These are phyloP conservation scores for Pleurozium schreberi DNA, from an alignment of 225 moss, liverwort and hornwort genomes.

Conservation along the genomic window DNA sequence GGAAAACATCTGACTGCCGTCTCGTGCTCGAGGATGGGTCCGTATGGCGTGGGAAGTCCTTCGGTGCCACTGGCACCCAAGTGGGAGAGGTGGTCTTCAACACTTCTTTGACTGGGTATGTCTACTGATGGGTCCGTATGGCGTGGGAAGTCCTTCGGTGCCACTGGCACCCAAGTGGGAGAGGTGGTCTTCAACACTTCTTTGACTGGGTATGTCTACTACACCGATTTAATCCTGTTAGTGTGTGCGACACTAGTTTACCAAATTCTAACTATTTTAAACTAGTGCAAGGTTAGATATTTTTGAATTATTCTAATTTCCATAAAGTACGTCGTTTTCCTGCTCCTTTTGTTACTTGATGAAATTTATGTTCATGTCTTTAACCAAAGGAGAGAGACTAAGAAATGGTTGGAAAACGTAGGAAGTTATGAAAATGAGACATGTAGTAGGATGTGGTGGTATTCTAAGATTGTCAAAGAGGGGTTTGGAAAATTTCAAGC, in stretches of 20 bases:
- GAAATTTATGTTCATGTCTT: not conserved
- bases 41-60: conserved; percentile 84
- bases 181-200: conserved; percentile 99
- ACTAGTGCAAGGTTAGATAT: no score
- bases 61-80: conserved; percentile 87
- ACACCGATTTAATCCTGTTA: not conserved
- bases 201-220: conserved; percentile 62
- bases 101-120: conserved; percentile 95
- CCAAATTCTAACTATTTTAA: no score
- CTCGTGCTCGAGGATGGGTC: conserved; percentile 93
- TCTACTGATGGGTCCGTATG: conserved; percentile 91
- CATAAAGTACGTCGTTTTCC: not conserved
- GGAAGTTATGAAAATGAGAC: not conserved
- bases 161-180: conserved; percentile 86
- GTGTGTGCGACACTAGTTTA: no score
- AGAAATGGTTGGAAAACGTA: not conserved
- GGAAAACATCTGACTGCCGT: conserved; percentile 73
- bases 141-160: conserved; percentile 91
- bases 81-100: conserved; percentile 98
- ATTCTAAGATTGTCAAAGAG: not conserved
- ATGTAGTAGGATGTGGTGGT: not conserved
- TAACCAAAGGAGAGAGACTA: not conserved
- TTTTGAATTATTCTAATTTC: no score
- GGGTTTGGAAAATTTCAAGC: not conserved
- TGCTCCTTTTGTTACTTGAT: not conserved